Evolutionary conservation across 2,329 filamentous ascomycete species (phyloP).

Genomic region (Periconia sp.): DNA sequence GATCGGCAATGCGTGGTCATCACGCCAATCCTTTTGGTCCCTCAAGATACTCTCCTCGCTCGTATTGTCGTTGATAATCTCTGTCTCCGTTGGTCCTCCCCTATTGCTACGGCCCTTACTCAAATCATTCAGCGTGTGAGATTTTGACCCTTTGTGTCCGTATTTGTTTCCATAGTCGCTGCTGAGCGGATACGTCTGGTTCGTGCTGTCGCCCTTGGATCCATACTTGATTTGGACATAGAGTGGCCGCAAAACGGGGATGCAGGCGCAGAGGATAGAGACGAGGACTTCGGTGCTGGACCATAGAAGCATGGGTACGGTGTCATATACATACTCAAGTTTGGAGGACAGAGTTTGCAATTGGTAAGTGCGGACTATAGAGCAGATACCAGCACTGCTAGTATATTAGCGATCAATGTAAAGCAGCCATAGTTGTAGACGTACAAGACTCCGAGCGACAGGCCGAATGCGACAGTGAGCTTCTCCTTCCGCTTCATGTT

Average conservation of each 20-base stretch:
- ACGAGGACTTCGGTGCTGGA: conserved; percentile 52
- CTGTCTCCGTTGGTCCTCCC: conserved; percentile 27
- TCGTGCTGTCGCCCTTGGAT: conserved; percentile 21
- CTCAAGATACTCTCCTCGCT: conserved; percentile 37
- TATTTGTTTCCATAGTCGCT: conserved; percentile 22
- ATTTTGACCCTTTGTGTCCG: not conserved
- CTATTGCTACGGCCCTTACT: conserved; percentile 12
- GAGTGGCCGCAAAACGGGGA: conserved; percentile 51
- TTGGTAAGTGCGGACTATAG: conserved; percentile 37
- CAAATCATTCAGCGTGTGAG: conserved; percentile 3
- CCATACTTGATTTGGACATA: conserved; percentile 46
- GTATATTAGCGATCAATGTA: not conserved
- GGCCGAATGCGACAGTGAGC: conserved; percentile 36
- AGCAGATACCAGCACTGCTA: conserved; percentile 36
- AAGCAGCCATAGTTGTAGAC: not conserved
- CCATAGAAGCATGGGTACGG: conserved; percentile 38
- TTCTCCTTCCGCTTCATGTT: conserved; percentile 45
- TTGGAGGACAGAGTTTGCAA: conserved; percentile 32
- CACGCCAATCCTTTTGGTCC: conserved; percentile 14
- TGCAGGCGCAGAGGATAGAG: conserved; percentile 59
- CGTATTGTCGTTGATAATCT: no score
- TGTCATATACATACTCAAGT: conserved; percentile 41
- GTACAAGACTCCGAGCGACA: conserved; percentile 38
- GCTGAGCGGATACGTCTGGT: conserved; percentile 25
- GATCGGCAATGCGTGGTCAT: conserved; percentile 2